Base-by-base conservation (phyloP, 164 flowering plant species). In the Tetracentron sinense region DNA sequence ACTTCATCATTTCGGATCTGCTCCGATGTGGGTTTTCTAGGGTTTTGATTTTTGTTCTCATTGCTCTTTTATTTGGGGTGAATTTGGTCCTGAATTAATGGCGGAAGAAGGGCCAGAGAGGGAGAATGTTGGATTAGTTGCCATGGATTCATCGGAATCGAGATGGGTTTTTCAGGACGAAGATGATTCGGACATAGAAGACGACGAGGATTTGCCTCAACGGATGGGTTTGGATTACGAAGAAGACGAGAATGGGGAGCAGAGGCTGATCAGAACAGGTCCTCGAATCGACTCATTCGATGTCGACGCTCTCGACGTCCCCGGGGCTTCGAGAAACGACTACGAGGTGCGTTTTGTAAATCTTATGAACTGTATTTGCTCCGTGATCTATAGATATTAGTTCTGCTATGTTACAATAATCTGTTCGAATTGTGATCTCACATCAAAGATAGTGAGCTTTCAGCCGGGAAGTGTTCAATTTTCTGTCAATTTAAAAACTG, bases 241-340 rank as follows among this genome's bases (percentile, higher is more conserved):
- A 16, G 89, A 83, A 2, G 96, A 91, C 4, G 89, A 85, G 28
- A 78, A 63, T 68, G 78, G 49, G 11, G 88, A 77, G 74, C 93
- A 83, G 74, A 74, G 81, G 35, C 68, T 94, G 84, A 83, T 94
- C 63, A 82, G 98, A 14, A 94, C 98, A 7, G 97, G 98, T 2
- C 97, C 96, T 1, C 72, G 92, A 23, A 67, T 94, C 12, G 97
- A 94, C 78, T 94, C 98, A 14, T 94, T 94, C 60, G 98, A 91
- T 70, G 97, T 91, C 3, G 98, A 94, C 64, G 97, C 97, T 5
- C 90, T 89, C 7, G 98, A 94, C 62, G 79, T 91, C 62, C 96
- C 96, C 11, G 90, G 97, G 0, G 93, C 85, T 42, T 85, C 74
- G 22, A 74, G 89, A 56, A 77, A 69, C 53, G 97, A 89, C 7